Conservation (phyloP, 805 yeast species). For the Saccharomyces jurei region DNA sequence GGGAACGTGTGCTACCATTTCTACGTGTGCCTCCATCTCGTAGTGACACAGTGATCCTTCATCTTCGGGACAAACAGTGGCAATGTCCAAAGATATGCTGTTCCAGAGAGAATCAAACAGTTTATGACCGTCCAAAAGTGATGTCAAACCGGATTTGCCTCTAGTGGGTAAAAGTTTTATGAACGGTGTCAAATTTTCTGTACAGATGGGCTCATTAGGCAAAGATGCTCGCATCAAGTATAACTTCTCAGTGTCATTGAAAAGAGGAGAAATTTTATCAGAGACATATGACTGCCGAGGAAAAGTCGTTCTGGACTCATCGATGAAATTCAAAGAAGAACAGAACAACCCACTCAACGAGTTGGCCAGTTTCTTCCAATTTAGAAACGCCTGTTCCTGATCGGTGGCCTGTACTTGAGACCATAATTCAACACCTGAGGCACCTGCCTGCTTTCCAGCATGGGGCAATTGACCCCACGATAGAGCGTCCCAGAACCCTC, state of each 20-base stretch:
- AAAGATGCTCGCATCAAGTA: slow-evolving; percentile 73
- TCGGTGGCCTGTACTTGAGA: slow-evolving; percentile 64
- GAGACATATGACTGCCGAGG: slow-evolving; percentile 39
- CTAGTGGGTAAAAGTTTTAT: slow-evolving; percentile 83
- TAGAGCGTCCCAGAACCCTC: slow-evolving; percentile 92
- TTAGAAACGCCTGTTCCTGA: slow-evolving; percentile 44
- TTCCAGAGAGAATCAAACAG: slow-evolving; percentile 92
- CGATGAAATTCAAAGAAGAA: slow-evolving; percentile 87
- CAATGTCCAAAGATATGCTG: slow-evolving; percentile 78
- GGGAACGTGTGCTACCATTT: slow-evolving; percentile 64
- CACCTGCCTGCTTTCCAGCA: slow-evolving; percentile 70
- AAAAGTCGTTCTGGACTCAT: slow-evolving; percentile 64
- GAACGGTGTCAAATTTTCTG: slow-evolving; percentile 93
- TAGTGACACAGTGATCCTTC: slow-evolving; percentile 35
- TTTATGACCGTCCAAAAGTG: slow-evolving; percentile 82
- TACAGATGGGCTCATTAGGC: slow-evolving; percentile 92
- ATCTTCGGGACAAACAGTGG: slow-evolving; percentile 40
- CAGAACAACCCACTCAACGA: slow-evolving; percentile 86
- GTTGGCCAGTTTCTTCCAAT: slow-evolving; percentile 69
- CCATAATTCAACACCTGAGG: slow-evolving; percentile 93
- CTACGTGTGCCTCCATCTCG: slow-evolving; percentile 56
- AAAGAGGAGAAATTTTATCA: slow-evolving; percentile 17
- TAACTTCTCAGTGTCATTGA: slow-evolving; percentile 23
- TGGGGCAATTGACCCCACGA: slow-evolving; percentile 77
- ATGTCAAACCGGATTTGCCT: slow-evolving; percentile 81